phyloP scores from a whole-genome alignment of 495 filamentous ascomycete genomes.

The Xylaria sp. region DNA sequence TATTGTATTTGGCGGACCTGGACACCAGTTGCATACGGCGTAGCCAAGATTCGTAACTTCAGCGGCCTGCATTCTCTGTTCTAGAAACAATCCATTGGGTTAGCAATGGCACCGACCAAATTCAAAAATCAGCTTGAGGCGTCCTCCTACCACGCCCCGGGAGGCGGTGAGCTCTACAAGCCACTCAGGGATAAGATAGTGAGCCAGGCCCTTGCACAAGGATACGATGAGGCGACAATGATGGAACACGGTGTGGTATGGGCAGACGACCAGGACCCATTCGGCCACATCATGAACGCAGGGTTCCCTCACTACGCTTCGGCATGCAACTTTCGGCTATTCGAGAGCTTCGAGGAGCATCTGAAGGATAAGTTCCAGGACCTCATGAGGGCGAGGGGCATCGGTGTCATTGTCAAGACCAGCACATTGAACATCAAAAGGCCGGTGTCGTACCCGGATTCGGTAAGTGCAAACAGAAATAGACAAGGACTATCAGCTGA shows the following conservation, averaged over 20 bases:
- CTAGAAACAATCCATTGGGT: neutral
- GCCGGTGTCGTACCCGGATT: neutral
- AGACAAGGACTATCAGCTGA: neutral
- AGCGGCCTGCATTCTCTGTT: neutral
- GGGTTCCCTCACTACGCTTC: conserved; percentile 8
- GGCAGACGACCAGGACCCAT: conserved; percentile 14
- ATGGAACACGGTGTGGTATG: conserved; percentile 11
- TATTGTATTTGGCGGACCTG: neutral
- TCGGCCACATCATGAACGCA: conserved; percentile 15
- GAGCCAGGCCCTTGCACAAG: neutral
- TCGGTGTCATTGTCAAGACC: conserved; percentile 3
- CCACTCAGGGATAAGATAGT: neutral
- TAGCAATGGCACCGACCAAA: neutral
- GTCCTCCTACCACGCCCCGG: conserved; percentile 1
- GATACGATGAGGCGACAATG: conserved; percentile 5
- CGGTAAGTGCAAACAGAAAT: neutral
- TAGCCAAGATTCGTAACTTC: too few relatives aligned
- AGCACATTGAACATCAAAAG: conserved; percentile 1
- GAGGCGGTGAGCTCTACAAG: conserved; percentile 14
- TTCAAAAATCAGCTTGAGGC: conserved; percentile 7
- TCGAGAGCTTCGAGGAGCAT: conserved; percentile 12
- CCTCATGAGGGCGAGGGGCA: neutral
- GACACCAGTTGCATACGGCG: neutral
- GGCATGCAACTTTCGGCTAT: conserved; percentile 6
- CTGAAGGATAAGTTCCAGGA: conserved; percentile 2